phyloP scores from a whole-genome alignment of 768 basidiomycete genomes.

The Mycena venus region DNA sequence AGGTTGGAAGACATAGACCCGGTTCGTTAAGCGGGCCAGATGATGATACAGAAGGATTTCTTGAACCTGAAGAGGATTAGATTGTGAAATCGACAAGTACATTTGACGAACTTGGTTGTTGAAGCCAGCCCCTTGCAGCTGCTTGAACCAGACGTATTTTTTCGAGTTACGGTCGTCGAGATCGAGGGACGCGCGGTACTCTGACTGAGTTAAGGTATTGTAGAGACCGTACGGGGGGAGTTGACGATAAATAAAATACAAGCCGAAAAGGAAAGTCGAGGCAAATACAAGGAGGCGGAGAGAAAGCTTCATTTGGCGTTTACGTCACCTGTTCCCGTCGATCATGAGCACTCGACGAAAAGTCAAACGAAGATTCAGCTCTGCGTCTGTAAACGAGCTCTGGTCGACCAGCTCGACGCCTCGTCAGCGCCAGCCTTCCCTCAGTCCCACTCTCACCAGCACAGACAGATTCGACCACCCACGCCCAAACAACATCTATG shows the following conservation, averaged over 20 bases:
- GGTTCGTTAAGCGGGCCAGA: constrained; percentile 53
- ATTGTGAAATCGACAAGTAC: constrained; percentile 20
- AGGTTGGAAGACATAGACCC: constrained; percentile 61
- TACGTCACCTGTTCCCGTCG: not conserved
- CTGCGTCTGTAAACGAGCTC: constrained; percentile 23
- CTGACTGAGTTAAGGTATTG: constrained; percentile 43
- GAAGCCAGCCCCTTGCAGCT: constrained; percentile 63
- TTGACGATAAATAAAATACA: constrained; percentile 50
- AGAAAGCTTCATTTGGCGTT: constrained; percentile 9
- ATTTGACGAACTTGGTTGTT: constrained; percentile 55
- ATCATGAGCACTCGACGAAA: constrained; percentile 1
- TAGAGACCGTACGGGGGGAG: constrained; percentile 56
- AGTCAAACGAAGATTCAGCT: constrained; percentile 27
- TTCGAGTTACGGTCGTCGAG: constrained; percentile 39
- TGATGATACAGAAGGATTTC: constrained; percentile 63
- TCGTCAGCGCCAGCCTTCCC: constrained; percentile 22
- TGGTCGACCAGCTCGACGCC: constrained; percentile 16
- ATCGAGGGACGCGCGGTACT: constrained; percentile 45
- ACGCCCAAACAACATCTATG: constrained; percentile 69
- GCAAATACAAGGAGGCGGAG: constrained; percentile 34
- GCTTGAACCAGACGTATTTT: constrained; percentile 59
- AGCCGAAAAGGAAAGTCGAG: constrained; percentile 26
- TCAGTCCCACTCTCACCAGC: constrained; percentile 17
- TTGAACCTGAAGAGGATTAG: constrained; percentile 49
- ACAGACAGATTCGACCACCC: constrained; percentile 22